Percentiles rank a stretch among this genome's conserved stretches.
Conservation (phyloP, 768 basidiomycete genomes). For the Lyophyllum atratum region DNA sequence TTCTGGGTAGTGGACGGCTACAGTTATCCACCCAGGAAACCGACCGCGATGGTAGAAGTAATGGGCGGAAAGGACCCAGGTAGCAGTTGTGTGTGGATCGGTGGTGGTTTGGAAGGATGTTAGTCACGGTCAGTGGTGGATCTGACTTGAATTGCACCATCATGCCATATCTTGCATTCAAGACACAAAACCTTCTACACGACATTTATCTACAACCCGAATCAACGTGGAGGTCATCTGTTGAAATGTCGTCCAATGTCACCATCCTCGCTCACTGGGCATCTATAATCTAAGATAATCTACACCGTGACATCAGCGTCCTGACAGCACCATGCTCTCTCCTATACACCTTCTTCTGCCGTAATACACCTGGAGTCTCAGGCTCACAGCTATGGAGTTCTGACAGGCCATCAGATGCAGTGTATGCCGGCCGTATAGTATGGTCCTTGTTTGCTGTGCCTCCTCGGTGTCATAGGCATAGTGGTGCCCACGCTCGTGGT, state of each 20-base stretch:
- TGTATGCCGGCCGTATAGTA: background rate
- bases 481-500: background rate
- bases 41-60: constrained; percentile 1
- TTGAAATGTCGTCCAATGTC: no score
- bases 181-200: background rate
- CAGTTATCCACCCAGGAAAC: background rate
- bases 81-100: background rate
- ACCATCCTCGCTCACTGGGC: no score
- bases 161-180: background rate
- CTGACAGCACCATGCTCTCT: background rate
- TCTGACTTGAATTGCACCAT: background rate
- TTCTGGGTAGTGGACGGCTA: background rate
- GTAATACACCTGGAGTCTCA: background rate
- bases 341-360: background rate
- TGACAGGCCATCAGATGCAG: background rate
- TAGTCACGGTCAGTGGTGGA: background rate
- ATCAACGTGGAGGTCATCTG: no score
- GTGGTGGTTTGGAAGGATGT: background rate
- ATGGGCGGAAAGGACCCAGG: constrained; percentile 1
- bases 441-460: background rate
- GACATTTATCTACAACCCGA: background rate
- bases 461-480: background rate
- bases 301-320: no score
- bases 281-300: no score
- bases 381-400: background rate